A percentile compares a stretch with the other conserved stretches of the same genome.
Conservation (phyloP, 306 rosid species). For the Corylus avellana region DNA sequence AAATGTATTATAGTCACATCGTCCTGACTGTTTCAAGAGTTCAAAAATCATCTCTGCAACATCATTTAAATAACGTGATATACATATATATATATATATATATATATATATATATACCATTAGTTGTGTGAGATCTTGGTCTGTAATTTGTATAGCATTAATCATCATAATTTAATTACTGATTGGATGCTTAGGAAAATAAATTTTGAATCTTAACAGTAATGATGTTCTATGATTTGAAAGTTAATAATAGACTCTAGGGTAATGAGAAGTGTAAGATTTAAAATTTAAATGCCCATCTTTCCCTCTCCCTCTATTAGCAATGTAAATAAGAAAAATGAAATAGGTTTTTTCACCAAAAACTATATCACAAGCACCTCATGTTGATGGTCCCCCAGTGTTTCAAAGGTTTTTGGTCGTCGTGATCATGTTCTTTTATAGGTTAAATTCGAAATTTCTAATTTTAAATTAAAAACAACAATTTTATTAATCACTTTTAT, state of each 20-base stretch:
- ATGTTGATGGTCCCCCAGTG: neutral
- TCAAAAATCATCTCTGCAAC: no score
- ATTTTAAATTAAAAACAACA: no score
- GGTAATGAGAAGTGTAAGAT: neutral
- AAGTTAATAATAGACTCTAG: neutral
- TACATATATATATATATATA: no score
- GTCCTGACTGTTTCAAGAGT: no score
- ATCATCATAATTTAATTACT: neutral
- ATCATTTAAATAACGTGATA: no score
- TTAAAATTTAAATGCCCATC: neutral
- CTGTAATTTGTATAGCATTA: no score
- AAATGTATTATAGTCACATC: no score
- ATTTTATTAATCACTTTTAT: neutral
- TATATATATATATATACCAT: no score
- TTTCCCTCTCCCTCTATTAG: neutral
- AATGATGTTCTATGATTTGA: neutral
- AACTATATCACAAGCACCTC: neutral
- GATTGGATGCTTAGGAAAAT: neutral
- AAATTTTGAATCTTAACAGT: neutral
- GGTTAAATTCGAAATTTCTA: neutral
- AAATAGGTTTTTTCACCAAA: neutral
- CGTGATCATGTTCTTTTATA: neutral
- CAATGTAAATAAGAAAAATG: neutral
- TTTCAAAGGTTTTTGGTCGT: no score
- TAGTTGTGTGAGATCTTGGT: no score